A percentile compares a stretch with the other conserved stretches of the same genome.
Conservation (phyloP, 202 grass and related monocot species). For the Elaeis oleifera region DNA sequence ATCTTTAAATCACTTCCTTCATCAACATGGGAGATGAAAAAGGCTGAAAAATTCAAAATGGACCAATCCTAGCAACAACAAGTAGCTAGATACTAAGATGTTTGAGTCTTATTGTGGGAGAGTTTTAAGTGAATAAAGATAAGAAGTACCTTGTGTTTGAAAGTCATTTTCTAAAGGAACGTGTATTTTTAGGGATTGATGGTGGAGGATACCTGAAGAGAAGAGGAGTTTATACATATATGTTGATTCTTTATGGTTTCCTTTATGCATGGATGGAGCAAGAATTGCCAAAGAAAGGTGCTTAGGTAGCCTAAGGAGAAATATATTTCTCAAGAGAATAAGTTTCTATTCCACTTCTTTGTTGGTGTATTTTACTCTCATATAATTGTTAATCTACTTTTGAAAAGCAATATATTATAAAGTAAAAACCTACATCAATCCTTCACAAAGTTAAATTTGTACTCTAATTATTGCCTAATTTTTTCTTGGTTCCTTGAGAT, state of each 20-base stretch:
- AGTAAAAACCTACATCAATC: no score
- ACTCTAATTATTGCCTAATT: no score
- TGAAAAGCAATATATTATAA: not conserved
- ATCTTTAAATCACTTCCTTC: constrained; percentile 5
- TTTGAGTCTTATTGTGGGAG: constrained; percentile 82
- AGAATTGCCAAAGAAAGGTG: constrained; percentile 31
- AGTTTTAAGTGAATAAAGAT: constrained; percentile 10
- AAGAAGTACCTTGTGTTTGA: not conserved
- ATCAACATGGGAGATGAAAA: constrained; percentile 17
- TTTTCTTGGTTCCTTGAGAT: no score
- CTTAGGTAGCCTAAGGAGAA: constrained; percentile 75
- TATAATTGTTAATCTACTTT: constrained; percentile 13
- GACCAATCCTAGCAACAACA: constrained; percentile 33
- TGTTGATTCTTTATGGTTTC: constrained; percentile 90
- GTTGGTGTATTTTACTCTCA: constrained; percentile 38
- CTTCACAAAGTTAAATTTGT: no score
- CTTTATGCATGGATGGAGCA: constrained; percentile 33
- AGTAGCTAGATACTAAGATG: constrained; percentile 48
- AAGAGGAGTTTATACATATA: constrained; percentile 54
- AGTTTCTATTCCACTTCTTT: constrained; percentile 79
- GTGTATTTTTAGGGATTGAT: constrained; percentile 45
- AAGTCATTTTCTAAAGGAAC: not conserved
- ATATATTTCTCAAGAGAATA: constrained; percentile 59
- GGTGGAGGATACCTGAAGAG: constrained; percentile 56
- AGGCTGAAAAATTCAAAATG: constrained; percentile 27